Evolutionary conservation across 805 yeast genomes (phyloP), one percentile per base, ranked within the genome.

Genomic region (Blastobotrys robertii): DNA sequence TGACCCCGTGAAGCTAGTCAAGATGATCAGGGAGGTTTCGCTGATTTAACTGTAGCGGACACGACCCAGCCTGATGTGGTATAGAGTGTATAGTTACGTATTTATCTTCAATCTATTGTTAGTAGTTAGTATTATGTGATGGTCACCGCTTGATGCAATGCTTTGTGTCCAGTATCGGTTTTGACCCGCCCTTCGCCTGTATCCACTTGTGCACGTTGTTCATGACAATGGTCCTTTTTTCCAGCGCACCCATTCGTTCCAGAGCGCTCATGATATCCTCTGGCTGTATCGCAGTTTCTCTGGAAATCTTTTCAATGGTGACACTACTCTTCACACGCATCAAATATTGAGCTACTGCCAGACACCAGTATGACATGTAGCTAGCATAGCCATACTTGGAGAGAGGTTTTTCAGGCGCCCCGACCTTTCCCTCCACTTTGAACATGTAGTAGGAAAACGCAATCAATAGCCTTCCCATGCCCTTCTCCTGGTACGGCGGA

Each of bases 391-490:
- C 98, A 60, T 79, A 83, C 0, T 81, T 80, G 4, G 95, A 83
- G 8, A 92, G 64, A 1, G 98, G 98, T 50, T 78, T 73, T 58
- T 92, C 98, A 0, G 98, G 98, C 0, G 97, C 94, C 46, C 95
- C 86, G 1, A 74, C 61, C 14, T 67, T 52, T 28, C 75, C 77
- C 35, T 83, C 84, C 11, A 70, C 72, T 33, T 75, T 44, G 0
- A 95, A 85, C 14, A 88, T 59, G 28, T 72, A 78, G 56, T 90
- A 92, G 32, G 94, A 84, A 51, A 86, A 84, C 47, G 85, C 85
- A 11, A 92, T 84, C 33, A 92, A 59, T 8, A 85, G 66, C 4
- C 85, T 77, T 0, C 97, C 98, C 19, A 88, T 59, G 6, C 77
- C 80, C 34, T 73, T 71, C 45, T 85, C 69, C 59, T 90, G 97